Percentiles rank a stretch among this genome's conserved stretches.
Conservation (phyloP, 2,329 filamentous ascomycete genomes). For the Stachybotrys chartarum region DNA sequence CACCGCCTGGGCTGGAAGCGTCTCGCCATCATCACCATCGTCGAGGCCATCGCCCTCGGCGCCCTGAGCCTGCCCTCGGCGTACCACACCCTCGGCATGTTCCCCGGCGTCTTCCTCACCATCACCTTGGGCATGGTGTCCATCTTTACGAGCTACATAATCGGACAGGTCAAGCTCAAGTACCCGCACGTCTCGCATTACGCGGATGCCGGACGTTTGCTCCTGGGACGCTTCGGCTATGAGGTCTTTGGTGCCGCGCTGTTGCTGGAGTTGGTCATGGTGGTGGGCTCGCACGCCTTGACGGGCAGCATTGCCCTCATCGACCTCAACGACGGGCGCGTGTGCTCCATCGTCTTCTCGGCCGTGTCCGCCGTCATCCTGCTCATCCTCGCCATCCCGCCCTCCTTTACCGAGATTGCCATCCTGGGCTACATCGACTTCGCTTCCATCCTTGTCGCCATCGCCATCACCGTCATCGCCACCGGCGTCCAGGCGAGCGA, state of each 20-base stretch:
- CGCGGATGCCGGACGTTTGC: conserved; percentile 52
- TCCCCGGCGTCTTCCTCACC: conserved; percentile 23
- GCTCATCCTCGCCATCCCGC: conserved; percentile 26
- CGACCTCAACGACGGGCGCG: conserved; percentile 44
- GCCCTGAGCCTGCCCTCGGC: conserved; percentile 35
- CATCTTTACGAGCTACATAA: conserved; percentile 27
- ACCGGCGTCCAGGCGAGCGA: conserved; percentile 36
- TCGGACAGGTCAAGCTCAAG: conserved; percentile 29
- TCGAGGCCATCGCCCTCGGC: conserved; percentile 41
- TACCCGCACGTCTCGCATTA: conserved; percentile 51
- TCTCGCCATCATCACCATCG: conserved; percentile 38
- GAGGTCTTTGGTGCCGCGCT: conserved; percentile 50
- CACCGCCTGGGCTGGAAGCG: conserved; percentile 37
- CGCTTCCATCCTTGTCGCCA: conserved; percentile 48
- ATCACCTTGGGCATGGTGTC: conserved; percentile 23
- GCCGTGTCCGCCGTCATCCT: conserved; percentile 26
- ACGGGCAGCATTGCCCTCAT: conserved; percentile 59
- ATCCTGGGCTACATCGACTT: conserved; percentile 25
- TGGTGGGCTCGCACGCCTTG: conserved; percentile 58
- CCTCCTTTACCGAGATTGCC: conserved; percentile 28
- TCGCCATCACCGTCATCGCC: conserved; percentile 53
- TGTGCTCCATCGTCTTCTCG: conserved; percentile 26
- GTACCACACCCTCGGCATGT: conserved; percentile 26
- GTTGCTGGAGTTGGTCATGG: conserved; percentile 54
- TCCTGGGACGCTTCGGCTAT: conserved; percentile 46